Percentiles rank a stretch among this genome's conserved stretches.
Conservation (phyloP, 2,329 filamentous ascomycete species). For the Aspergillus neoniger region DNA sequence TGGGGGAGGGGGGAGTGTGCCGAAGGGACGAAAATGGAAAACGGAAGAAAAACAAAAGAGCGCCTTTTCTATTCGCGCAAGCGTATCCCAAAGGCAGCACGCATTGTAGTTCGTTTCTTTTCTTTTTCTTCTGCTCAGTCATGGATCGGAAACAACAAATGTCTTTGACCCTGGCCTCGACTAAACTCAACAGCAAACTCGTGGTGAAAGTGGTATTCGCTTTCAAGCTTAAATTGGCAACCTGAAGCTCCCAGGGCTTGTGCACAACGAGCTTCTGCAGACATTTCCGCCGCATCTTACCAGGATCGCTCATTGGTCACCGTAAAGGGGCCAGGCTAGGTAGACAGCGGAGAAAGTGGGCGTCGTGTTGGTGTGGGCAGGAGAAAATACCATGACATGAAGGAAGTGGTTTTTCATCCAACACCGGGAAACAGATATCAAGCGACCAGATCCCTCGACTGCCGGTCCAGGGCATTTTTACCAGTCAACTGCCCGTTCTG, state of each 20-base stretch:
- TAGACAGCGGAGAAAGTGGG: slow-evolving; percentile 23
- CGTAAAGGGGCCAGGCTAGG: slow-evolving; percentile 27
- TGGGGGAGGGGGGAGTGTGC: neutral
- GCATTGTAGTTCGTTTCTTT: slow-evolving; percentile 7
- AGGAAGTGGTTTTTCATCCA: slow-evolving; percentile 18
- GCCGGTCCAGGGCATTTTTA: slow-evolving; percentile 1
- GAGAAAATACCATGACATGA: slow-evolving; percentile 22
- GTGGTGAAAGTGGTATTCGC: slow-evolving; percentile 31
- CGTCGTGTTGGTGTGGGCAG: slow-evolving; percentile 19
- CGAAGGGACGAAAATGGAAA: slow-evolving; percentile 1
- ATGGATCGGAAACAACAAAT: slow-evolving; percentile 22
- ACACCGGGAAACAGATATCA: slow-evolving; percentile 30
- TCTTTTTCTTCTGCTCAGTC: slow-evolving; percentile 3
- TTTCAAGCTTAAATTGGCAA: slow-evolving; percentile 28
- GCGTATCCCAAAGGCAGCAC: neutral
- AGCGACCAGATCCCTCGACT: slow-evolving; percentile 22
- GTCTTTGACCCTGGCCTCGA: slow-evolving; percentile 31
- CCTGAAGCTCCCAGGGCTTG: slow-evolving; percentile 24
- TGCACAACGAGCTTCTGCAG: slow-evolving; percentile 28
- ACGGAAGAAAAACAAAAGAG: slow-evolving; percentile 10
- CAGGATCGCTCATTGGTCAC: slow-evolving; percentile 25
- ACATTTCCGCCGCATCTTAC: slow-evolving; percentile 27
- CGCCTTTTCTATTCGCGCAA: slow-evolving; percentile 2
- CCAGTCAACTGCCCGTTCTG: neutral
- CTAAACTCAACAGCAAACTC: slow-evolving; percentile 30